These are phyloP conservation scores for Rhodotorula kratochvilovae DNA, from an alignment of 768 basidiomycete species.

Conservation along the genomic window DNA sequence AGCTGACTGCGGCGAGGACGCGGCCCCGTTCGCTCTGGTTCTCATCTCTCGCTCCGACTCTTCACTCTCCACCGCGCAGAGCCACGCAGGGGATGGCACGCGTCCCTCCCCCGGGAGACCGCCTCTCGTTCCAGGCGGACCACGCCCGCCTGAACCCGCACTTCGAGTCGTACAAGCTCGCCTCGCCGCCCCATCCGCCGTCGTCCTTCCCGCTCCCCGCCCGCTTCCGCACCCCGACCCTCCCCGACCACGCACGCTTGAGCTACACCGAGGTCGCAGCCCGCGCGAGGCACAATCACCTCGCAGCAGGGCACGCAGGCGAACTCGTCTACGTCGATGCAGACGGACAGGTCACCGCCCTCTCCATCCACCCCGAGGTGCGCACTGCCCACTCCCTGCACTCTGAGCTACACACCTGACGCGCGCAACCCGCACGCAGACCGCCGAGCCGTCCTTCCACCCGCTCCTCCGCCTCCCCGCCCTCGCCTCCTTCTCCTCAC, in stretches of 20 bases:
- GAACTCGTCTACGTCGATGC: slow-evolving; percentile 33
- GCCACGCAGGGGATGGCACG: neutral
- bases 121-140: slow-evolving; percentile 19
- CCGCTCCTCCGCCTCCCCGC: slow-evolving; percentile 16
- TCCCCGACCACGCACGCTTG: slow-evolving; percentile 22
- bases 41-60: neutral
- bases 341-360: slow-evolving; percentile 18
- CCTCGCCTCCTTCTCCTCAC: slow-evolving; percentile 1
- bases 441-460: neutral
- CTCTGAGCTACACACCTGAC: neutral
- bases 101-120: neutral
- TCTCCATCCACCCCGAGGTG: slow-evolving; percentile 18
- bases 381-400: neutral
- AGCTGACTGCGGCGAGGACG: neutral
- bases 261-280: slow-evolving; percentile 31
- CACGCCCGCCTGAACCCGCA: slow-evolving; percentile 32
- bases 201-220: neutral
- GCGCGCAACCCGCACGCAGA: neutral
- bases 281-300: slow-evolving; percentile 38
- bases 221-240: neutral
- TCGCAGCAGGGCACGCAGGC: slow-evolving; percentile 6
- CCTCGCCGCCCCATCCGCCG: slow-evolving; percentile 1
- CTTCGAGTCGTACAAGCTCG: slow-evolving; percentile 42
- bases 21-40: too few relatives aligned
- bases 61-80: neutral